phyloP scores from a whole-genome alignment of 1,139 yeast species.

The Zygosaccharomyces pseudobailii region DNA sequence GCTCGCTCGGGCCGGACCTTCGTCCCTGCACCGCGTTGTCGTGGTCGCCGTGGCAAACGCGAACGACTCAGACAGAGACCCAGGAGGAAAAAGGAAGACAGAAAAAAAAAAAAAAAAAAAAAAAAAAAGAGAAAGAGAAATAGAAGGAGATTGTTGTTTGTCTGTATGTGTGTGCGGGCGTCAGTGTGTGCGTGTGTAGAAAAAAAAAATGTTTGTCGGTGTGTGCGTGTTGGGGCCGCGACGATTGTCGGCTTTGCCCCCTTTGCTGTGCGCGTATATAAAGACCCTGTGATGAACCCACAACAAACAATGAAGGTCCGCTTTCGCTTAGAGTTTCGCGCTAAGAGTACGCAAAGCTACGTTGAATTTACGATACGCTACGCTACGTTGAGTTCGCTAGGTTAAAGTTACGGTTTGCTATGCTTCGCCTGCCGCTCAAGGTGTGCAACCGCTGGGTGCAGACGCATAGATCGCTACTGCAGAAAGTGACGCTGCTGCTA shows the following conservation, averaged over 20 bases:
- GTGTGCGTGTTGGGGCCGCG: not conserved
- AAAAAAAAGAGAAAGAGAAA: too few relatives aligned
- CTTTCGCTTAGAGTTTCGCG: not conserved
- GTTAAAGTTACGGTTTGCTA: not conserved
- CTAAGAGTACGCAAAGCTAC: not conserved
- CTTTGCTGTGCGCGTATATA: not conserved
- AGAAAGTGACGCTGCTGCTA: not conserved
- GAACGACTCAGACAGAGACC: too few relatives aligned
- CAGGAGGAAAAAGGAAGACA: too few relatives aligned
- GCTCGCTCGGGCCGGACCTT: too few relatives aligned
- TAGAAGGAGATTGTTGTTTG: too few relatives aligned
- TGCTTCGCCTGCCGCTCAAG: not conserved
- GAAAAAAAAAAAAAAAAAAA: too few relatives aligned
- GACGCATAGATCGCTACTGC: slow-evolving; percentile 2
- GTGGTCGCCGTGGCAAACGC: too few relatives aligned
- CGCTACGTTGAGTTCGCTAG: not conserved
- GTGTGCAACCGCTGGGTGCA: slow-evolving; percentile 2
- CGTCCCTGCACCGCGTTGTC: too few relatives aligned
- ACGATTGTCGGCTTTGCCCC: not conserved
- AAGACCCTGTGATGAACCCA: not conserved
- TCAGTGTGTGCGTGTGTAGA: not conserved
- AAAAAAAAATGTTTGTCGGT: too few relatives aligned
- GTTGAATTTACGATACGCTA: not conserved
- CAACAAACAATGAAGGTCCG: not conserved
- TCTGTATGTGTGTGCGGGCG: too few relatives aligned